Evolutionary conservation across 2,329 filamentous ascomycete genomes (phyloP), one percentile per base, ranked within the genome.

Genomic region (Colletotrichum coccodes): DNA sequence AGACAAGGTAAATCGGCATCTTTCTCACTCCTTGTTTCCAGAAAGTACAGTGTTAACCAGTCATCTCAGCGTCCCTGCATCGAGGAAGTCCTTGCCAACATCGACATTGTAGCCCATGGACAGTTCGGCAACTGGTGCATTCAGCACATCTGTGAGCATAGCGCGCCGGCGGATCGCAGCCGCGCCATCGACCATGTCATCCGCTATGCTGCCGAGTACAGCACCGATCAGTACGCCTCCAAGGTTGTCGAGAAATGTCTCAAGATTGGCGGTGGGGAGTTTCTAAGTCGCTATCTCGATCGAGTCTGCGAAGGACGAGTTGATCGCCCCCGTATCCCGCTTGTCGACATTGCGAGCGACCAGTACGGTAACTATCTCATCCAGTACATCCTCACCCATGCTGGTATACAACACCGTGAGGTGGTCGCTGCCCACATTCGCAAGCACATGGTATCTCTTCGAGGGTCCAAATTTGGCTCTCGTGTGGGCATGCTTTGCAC

Each of bases 91-190:
- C 89, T 99, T 64, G 89, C 89, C 70, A 98, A 96, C 78, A 97
- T 99, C 75, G 94, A 99, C 81, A 93, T 97, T 71, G 94, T 99
- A 76, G 93, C 96, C 68, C 95, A 98, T 79, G 96, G 96, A 30
- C 96, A 99, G 79, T 99, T 99, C 78, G 96, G 96, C 64, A 99
- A 99, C 79, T 99, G 96, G 96, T 99, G 96, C 83, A 98, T 99
- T 76, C 96, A 99, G 82, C 96, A 99, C 81, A 94, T 99, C 75
- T 99, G 96, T 81, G 96, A 99, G 80, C 96, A 99, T 78, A 95
- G 97, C 58, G 92, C 92, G 65, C 92, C 95, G 36, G 91, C 92
- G 46, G 97, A 99, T 80, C 95, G 95, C 75, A 95, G 92, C 81
- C 92, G 95, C 73, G 96, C 97, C 50, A 92, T 98, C 76, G 95